Conservation (phyloP, 2,329 filamentous ascomycete species). For the Colletotrichum siamense region DNA sequence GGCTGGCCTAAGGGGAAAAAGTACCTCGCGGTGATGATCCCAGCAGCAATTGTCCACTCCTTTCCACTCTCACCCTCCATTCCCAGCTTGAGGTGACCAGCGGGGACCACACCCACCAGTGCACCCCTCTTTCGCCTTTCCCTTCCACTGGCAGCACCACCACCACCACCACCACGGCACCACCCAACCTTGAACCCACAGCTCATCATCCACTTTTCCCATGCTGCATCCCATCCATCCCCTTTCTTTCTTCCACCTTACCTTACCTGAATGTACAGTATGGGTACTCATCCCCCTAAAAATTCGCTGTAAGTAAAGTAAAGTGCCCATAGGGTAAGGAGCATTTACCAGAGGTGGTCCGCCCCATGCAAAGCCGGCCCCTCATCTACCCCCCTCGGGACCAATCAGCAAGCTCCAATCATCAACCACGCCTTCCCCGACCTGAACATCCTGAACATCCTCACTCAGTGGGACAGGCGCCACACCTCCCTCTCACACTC, state of each 20-base stretch:
- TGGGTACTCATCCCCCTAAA: neutral
- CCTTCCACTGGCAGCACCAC: neutral
- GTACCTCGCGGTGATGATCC: neutral
- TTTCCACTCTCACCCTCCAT: neutral
- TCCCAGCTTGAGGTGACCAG: neutral
- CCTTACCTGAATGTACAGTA: neutral
- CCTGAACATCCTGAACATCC: slow-evolving; percentile 15
- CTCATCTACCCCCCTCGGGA: neutral
- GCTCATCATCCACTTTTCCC: neutral
- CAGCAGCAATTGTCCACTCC: neutral
- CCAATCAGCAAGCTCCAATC: slow-evolving; percentile 21
- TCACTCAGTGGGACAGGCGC: slow-evolving; percentile 7
- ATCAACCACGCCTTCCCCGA: slow-evolving; percentile 5
- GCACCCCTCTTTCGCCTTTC: neutral
- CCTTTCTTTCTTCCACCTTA: neutral
- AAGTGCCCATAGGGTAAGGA: neutral
- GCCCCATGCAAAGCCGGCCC: neutral
- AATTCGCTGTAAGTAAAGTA: neutral
- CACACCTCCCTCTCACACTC: slow-evolving; percentile 10
- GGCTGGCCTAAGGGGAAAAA: neutral
- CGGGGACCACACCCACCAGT: neutral
- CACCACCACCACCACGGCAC: neutral
- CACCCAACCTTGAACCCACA: neutral
- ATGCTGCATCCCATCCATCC: neutral
- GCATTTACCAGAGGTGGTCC: neutral